A percentile compares a stretch with the other conserved stretches of the same genome.
phyloP scores from a whole-genome alignment of 2,329 filamentous ascomycete genomes.

The Neofusicoccum umdonicola region DNA sequence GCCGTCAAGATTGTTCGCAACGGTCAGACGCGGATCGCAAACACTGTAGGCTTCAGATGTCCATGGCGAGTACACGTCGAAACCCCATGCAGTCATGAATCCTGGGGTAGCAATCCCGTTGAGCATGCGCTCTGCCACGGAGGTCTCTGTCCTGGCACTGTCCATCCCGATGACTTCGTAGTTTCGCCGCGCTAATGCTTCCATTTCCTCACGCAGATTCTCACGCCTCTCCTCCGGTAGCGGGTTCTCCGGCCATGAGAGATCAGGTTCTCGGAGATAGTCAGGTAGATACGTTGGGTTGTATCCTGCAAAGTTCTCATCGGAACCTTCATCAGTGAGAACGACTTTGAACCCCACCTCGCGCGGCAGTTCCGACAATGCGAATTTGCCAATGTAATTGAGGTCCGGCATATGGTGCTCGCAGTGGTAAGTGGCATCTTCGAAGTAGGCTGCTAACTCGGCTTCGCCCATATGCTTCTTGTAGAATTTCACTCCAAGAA shows the following conservation, averaged over 20 bases:
- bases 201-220: constrained; percentile 19
- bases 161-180: constrained; percentile 28
- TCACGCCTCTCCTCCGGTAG: constrained; percentile 22
- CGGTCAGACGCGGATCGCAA: constrained; percentile 33
- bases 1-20: constrained; percentile 33
- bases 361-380: constrained; percentile 47
- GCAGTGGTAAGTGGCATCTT: constrained; percentile 46
- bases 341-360: constrained; percentile 54
- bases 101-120: constrained; percentile 40
- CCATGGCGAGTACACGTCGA: constrained; percentile 37
- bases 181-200: constrained; percentile 8
- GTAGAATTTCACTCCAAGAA: constrained; percentile 46
- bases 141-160: constrained; percentile 24
- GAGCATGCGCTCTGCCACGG: constrained; percentile 35
- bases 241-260: constrained; percentile 18
- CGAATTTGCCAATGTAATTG: constrained; percentile 53
- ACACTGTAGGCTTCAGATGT: constrained; percentile 27
- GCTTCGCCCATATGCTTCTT: constrained; percentile 46
- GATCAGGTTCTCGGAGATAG: constrained; percentile 50
- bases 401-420: constrained; percentile 51
- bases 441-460: constrained; percentile 43
- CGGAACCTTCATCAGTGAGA: constrained; percentile 53
- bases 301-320: constrained; percentile 58
- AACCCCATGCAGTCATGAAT: constrained; percentile 35
- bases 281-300: constrained; percentile 44